Evolutionary conservation across 2,329 filamentous ascomycete species (phyloP), one percentile per base, ranked within the genome.

Genomic region (Pyrenophora seminiperda): DNA sequence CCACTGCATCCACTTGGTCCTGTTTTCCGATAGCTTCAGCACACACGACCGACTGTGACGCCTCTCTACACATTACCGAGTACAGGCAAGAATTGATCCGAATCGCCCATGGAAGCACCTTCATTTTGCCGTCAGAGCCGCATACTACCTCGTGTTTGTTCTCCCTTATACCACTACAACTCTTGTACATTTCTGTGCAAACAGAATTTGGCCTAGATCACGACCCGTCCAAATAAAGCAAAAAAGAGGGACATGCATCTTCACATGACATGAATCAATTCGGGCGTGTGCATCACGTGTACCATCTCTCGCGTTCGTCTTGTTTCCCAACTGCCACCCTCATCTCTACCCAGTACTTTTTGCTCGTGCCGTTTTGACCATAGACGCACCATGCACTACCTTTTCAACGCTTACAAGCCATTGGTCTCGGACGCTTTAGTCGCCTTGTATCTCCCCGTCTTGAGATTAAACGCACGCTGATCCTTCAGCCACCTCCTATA

Each of bases 401-500:
- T 13, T 17, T 13, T 27, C 20, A 32, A 15, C 19, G 14, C 17
- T 27, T 38, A 45, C 42, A 45, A 17, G 19, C 33, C 24, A 32
- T 45, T 45, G 42, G 42, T 22, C 17, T 34, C 24, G 4, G 24
- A 27, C 24, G 45, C 41, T 49, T 62, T 62, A 15, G 34, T 56
- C 13, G 57, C 62, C 49, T 56, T 73, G 86, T 85, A 65, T 77
- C 83, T 60, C 78, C 84, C 72, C 85, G 86, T 84, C 80, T 91
- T 91, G 49, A 78, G 64, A 78, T 96, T 96, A 78, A 96, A 99
- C 7, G 92, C 93, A 56, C 93, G 83, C 80, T 97, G 94, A 70
- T 99, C 94, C 81, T 96, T 97, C 67, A 99, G 77, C 94, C 94
- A 99, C 73, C 91, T 87, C 66, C 94, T 81, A 74, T 97, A 99